Evolutionary conservation across 2,329 filamentous ascomycete genomes (phyloP).

Genomic region (Curvularia eragrostidis): DNA sequence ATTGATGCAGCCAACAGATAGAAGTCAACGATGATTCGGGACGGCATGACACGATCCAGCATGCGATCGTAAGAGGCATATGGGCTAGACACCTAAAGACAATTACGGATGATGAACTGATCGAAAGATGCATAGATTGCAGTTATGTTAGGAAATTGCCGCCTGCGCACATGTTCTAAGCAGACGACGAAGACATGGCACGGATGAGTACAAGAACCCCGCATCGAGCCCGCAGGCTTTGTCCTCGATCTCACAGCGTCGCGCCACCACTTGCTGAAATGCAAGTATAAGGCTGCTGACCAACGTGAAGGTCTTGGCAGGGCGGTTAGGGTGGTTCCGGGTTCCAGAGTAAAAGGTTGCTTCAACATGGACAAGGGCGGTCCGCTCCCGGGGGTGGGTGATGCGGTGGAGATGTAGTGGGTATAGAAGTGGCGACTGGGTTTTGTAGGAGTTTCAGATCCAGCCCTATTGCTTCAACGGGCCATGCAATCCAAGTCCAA

Average conservation of each 20-base stretch:
- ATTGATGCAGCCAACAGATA: background rate
- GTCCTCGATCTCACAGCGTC: background rate
- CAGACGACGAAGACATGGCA: background rate
- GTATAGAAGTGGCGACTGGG: background rate
- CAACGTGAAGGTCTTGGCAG: background rate
- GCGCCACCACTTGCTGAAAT: background rate
- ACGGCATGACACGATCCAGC: background rate
- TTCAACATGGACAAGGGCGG: background rate
- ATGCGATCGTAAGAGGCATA: background rate
- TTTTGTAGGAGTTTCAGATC: slow-evolving; percentile 25
- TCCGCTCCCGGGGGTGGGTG: background rate
- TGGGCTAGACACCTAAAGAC: background rate
- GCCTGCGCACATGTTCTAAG: background rate
- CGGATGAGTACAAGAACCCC: background rate
- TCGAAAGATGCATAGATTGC: background rate
- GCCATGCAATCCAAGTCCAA: slow-evolving; percentile 36
- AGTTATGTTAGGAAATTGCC: background rate
- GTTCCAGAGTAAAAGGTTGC: background rate
- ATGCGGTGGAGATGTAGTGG: background rate
- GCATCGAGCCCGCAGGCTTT: background rate
- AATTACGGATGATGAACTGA: background rate
- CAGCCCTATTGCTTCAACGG: slow-evolving; percentile 24
- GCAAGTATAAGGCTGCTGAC: background rate
- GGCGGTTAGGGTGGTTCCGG: background rate
- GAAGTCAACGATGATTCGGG: background rate